A percentile compares a stretch with the other conserved stretches of the same genome.
Evolutionary conservation across 2,329 filamentous ascomycete species (phyloP).

Genomic region (Cytospora chrysosperma): DNA sequence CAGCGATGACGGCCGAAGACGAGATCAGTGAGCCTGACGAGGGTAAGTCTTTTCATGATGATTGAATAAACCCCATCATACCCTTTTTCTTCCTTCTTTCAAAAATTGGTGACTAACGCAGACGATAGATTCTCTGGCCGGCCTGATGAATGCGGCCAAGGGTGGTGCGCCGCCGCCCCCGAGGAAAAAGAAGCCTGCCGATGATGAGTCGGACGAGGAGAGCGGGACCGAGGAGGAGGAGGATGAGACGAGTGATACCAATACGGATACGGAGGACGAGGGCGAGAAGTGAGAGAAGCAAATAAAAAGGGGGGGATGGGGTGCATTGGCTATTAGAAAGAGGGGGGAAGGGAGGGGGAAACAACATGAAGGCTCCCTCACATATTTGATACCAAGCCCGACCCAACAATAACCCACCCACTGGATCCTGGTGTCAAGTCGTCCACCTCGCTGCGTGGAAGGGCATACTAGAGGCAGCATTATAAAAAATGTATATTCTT

Average conservation of each 20-base stretch:
- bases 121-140: constrained; percentile 74
- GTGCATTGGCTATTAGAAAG: background rate
- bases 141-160: constrained; percentile 87
- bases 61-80: no score
- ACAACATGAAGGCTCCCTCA: background rate
- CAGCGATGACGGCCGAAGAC: constrained; percentile 77
- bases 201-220: constrained; percentile 71
- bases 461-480: background rate
- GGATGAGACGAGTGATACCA: constrained; percentile 65
- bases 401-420: no score
- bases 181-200: constrained; percentile 51
- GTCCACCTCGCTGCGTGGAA: background rate
- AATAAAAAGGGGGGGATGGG: background rate
- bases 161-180: constrained; percentile 58
- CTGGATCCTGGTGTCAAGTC: background rate
- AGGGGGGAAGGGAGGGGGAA: background rate
- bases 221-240: constrained; percentile 77
- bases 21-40: constrained; percentile 98
- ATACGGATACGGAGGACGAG: constrained; percentile 66
- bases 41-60: constrained; percentile 71
- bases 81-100: no score
- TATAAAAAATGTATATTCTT: background rate
- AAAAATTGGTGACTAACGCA: constrained; percentile 31
- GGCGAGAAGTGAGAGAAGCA: constrained; percentile 36
- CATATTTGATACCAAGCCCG: background rate